Evolutionary conservation across 1,284 basidiomycete species (phyloP), one percentile per base, ranked within the genome.

Genomic region (Rhizopogon parksii): DNA sequence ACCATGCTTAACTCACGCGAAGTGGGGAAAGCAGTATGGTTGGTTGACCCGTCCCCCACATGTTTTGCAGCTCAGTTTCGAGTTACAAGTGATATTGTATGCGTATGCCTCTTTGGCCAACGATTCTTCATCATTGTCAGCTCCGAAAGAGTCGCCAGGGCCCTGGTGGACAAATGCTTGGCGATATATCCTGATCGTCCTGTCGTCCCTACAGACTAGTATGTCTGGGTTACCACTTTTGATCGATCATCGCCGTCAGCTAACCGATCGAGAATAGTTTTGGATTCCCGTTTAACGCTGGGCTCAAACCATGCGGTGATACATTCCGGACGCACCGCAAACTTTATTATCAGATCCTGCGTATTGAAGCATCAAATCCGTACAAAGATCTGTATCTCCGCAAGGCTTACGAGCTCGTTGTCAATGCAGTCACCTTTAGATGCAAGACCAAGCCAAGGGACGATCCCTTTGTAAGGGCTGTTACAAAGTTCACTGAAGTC

Each of bases 81-180:
- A 36, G 9, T 17, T 9, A 21, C 12, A 63, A 63, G 61, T 11
- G 53, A 62, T 24, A 52, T 63, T 34, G 53, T 64, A 17, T 60
- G 56, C 5, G 58, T 46, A 38, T 53, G 46, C 0, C 32, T 57
- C 1, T 46, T 63, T 50, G 61, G 62, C 36, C 52, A 62, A 43
- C 56, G 46, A 1, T 60, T 53, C 25, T 19, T 49, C 46, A 40
- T 66, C 35, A 37, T 65, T 14, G 21, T 61, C 32, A 64, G 57
- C 39, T 60, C 59, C 25, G 53, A 60, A 17, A 53, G 58, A 43
- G 54, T 56, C 30, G 59, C 54, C 30, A 57, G 47, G 43, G 47
- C 36, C 6, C 35, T 65, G 19, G 48, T 66, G 14, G 61, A 65
- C 9, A 58, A 63, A 36, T 57, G 59, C 32, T 63, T 59, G 2